Evolutionary conservation across 805 yeast species (phyloP).

Genomic region (Kazachstania viticola): DNA sequence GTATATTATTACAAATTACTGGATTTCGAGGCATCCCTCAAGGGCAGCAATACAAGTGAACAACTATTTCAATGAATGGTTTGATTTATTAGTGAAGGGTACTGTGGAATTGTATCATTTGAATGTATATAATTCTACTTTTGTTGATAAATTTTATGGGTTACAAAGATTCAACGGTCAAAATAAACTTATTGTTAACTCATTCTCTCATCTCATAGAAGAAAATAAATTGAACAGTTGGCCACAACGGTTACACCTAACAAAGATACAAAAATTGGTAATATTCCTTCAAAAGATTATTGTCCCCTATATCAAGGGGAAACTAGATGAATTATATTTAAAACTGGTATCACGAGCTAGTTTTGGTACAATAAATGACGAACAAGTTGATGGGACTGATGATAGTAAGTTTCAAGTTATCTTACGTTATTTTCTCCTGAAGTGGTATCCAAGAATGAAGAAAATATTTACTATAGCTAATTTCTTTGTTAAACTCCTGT

Average conservation of each 20-base stretch:
- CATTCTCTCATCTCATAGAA: slow-evolving; percentile 3
- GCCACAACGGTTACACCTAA: slow-evolving; percentile 32
- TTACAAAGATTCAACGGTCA: slow-evolving; percentile 43
- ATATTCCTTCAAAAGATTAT: slow-evolving; percentile 52
- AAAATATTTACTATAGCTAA: slow-evolving; percentile 37
- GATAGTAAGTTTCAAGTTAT: no score
- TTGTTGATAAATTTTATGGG: slow-evolving; percentile 89
- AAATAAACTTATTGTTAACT: slow-evolving; percentile 9
- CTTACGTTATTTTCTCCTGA: slow-evolving; percentile 34
- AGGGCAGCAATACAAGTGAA: slow-evolving; percentile 50
- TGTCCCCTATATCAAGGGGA: slow-evolving; percentile 45
- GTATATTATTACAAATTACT: slow-evolving; percentile 65
- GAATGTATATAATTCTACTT: slow-evolving; percentile 66
- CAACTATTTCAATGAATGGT: slow-evolving; percentile 55
- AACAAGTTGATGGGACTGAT: no score
- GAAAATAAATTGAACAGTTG: slow-evolving; percentile 6
- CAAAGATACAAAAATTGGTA: slow-evolving; percentile 39
- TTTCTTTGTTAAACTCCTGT: slow-evolving; percentile 48
- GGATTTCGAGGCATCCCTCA: slow-evolving; percentile 65
- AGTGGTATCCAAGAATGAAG: slow-evolving; percentile 49
- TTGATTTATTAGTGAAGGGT: slow-evolving; percentile 49
- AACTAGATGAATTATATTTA: slow-evolving; percentile 44
- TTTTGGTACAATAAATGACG: slow-evolving; percentile 19
- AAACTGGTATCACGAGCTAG: slow-evolving; percentile 47
- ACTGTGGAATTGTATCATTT: slow-evolving; percentile 61